Evolutionary conservation across 176 grass and related monocot genomes (phyloP).

Genomic region (Echinochloa phyllopogon): DNA sequence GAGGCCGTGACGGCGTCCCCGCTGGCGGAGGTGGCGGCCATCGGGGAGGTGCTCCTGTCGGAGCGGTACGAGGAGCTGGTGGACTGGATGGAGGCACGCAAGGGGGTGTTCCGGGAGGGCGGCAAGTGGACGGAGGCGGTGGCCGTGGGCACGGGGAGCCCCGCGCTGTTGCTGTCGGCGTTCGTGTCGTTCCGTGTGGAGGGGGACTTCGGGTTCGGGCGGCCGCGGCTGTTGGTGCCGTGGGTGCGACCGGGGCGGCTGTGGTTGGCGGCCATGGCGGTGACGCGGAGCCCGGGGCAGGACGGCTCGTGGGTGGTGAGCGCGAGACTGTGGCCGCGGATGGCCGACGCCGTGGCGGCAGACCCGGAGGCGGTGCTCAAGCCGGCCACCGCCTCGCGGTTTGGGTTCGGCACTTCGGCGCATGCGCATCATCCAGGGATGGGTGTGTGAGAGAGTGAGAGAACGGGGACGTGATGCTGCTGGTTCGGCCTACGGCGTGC

Average conservation of each 20-base stretch:
- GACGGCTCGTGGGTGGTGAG: constrained; percentile 62
- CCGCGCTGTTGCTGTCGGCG: constrained; percentile 51
- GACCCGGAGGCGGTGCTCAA: constrained; percentile 53
- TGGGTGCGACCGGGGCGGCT: constrained; percentile 53
- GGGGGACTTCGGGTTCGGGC: constrained; percentile 61
- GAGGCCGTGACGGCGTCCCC: constrained; percentile 16
- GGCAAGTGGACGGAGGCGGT: constrained; percentile 73
- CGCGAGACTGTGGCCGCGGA: constrained; percentile 55
- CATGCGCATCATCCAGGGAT: too few relatives aligned
- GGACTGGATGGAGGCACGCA: constrained; percentile 74
- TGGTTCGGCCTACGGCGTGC: too few relatives aligned
- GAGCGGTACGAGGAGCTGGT: constrained; percentile 66
- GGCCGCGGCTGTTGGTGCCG: constrained; percentile 48
- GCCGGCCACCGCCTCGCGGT: constrained; percentile 42
- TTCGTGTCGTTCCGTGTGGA: constrained; percentile 55
- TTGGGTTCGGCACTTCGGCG: constrained; percentile 51
- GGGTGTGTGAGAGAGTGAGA: too few relatives aligned
- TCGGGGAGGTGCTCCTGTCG: constrained; percentile 44
- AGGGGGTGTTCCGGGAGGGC: constrained; percentile 27
- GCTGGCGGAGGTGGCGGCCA: constrained; percentile 32
- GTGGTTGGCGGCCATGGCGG: constrained; percentile 41
- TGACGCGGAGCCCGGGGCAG: constrained; percentile 42
- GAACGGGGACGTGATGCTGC: too few relatives aligned
- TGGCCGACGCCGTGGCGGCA: constrained; percentile 48
- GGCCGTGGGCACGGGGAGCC: constrained; percentile 53